These are phyloP conservation scores for Guillardia theta DNA, from an alignment of 78 protist species.

Conservation along the genomic window DNA sequence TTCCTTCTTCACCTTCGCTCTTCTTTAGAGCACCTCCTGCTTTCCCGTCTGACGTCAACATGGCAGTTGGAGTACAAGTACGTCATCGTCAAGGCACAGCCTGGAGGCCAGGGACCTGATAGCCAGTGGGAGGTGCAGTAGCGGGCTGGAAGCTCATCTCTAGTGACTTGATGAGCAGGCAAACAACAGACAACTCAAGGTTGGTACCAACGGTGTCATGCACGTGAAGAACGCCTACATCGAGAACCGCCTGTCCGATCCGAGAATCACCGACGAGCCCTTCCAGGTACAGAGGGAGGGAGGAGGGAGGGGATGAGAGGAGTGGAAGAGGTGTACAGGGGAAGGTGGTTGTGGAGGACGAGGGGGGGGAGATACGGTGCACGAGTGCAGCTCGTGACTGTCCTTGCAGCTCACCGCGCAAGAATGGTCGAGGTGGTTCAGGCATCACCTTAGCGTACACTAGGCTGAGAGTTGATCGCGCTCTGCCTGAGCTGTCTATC, in stretches of 20 bases:
- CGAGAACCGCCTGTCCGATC: background rate
- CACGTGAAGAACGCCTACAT: background rate
- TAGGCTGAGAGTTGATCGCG: background rate
- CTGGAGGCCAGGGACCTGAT: background rate
- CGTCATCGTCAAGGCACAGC: background rate
- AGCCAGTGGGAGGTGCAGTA: slow-evolving; percentile 29
- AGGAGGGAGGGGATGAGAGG: background rate
- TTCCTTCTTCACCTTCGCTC: background rate
- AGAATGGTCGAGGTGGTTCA: background rate
- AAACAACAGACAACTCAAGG: background rate
- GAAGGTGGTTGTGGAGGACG: background rate
- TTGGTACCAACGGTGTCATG: background rate
- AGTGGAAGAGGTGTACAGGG: background rate
- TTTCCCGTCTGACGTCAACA: background rate
- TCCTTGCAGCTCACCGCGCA: background rate
- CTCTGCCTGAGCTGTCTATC: too few species aligned
- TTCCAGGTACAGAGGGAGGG: background rate
- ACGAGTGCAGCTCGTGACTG: background rate
- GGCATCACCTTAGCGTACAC: background rate
- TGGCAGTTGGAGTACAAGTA: background rate
- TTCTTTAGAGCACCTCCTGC: background rate
- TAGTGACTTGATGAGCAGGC: too few species aligned
- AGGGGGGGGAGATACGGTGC: background rate
- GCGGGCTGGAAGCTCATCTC: too few species aligned
- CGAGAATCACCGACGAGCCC: background rate